phyloP scores from a whole-genome alignment of 1,284 basidiomycete genomes.

The Trametes versicolor region DNA sequence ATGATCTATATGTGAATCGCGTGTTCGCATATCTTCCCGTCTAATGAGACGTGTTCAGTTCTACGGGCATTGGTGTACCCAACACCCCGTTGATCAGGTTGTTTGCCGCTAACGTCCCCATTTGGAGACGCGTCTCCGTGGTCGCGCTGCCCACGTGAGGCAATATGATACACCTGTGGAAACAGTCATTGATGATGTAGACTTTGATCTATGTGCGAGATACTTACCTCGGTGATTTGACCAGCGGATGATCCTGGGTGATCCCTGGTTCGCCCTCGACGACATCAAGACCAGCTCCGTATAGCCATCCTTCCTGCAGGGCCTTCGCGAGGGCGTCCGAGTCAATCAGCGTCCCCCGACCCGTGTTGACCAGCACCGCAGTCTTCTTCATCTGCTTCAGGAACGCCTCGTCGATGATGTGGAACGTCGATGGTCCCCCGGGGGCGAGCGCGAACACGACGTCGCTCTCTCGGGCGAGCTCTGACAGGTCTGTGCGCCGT shows the following conservation, averaged over 20 bases:
- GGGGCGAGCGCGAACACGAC: slow-evolving; percentile 88
- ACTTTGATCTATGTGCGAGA: neutral
- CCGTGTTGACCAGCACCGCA: slow-evolving; percentile 83
- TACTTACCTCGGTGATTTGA: slow-evolving; percentile 76
- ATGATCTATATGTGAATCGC: neutral
- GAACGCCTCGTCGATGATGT: slow-evolving; percentile 79
- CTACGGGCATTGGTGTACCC: slow-evolving; percentile 63
- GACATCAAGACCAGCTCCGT: slow-evolving; percentile 94
- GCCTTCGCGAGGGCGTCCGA: slow-evolving; percentile 88
- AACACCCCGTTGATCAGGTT: slow-evolving; percentile 68
- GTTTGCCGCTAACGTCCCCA: slow-evolving; percentile 79
- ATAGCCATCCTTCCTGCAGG: slow-evolving; percentile 80
- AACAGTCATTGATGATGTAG: slow-evolving; percentile 13
- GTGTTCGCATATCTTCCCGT: neutral
- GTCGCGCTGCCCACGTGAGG: slow-evolving; percentile 95
- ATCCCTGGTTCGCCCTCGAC: slow-evolving; percentile 93
- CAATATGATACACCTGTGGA: slow-evolving; percentile 74
- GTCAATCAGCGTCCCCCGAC: slow-evolving; percentile 87
- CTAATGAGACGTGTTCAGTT: slow-evolving; percentile 42
- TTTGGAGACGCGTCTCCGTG: slow-evolving; percentile 82
- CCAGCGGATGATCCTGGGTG: slow-evolving; percentile 77
- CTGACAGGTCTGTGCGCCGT: slow-evolving; percentile 68
- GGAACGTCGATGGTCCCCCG: slow-evolving; percentile 76
- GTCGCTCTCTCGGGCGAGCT: slow-evolving; percentile 81
- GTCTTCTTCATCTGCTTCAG: slow-evolving; percentile 87